Evolutionary conservation across 257 asterid species (phyloP), one percentile per base, ranked within the genome.

Genomic region (Scutellaria barbata): DNA sequence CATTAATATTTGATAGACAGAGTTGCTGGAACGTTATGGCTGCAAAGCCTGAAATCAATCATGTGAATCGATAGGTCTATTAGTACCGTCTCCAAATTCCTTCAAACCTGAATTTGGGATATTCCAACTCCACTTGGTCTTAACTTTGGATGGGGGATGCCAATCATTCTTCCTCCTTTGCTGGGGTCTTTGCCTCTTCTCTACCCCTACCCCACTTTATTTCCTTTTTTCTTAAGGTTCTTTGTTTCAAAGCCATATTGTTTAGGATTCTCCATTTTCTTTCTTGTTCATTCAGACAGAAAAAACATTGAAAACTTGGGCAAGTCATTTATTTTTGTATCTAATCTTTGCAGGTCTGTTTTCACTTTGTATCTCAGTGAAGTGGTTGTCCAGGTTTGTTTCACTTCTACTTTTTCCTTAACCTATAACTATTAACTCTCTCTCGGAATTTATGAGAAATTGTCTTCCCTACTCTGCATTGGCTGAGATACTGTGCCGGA

Each of bases 351-450:
- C 96, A 95, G 99, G 88, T 87, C 85, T 60, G 77, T 83, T 39
- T 82, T 94, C 63, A 79, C 84, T 82, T 57, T 86, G 80, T 88
- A 89, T 61, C 74, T 78, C 80, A 86, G 97, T 67, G 97, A 85
- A 83, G 91, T 94, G 77, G 82, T 78, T 74, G 88, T 76, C 85
- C 95, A 91, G 97, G 97, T 93, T 57, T 46, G 83, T 68, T 69
- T 67, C 79, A 46, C 58, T 68, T 70, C 35, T 54, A 14, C 56
- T 4, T 68, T 76, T 61, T 83, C 48, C 66, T 71, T 68, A 53
- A 56, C 62, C 59, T 57, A 48, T 16, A 13, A 64, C 22, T 74
- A 5, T 40, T 69, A 45, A 47, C 58, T 25, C 45, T 41, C 57
- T 30, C 52, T 48, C 46, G 63, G 25, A 71, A 64, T 43, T 52